Percentiles rank a stretch among this genome's conserved stretches.
Evolutionary conservation across 2,329 filamentous ascomycete species (phyloP).

Genomic region (Monosporascus ibericus): DNA sequence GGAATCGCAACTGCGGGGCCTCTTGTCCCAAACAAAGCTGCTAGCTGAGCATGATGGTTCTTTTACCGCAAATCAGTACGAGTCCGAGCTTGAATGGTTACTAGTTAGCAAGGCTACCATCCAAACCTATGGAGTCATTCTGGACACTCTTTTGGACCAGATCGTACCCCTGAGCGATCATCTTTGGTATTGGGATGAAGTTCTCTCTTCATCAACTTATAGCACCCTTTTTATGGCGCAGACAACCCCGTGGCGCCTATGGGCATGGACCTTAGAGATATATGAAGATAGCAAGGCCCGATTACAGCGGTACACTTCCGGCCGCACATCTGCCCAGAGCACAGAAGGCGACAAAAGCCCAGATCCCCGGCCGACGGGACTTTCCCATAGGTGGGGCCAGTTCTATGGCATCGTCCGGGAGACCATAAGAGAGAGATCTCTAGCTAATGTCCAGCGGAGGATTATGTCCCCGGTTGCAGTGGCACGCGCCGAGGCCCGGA

Average conservation of each 20-base stretch:
- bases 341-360: slow-evolving; percentile 18
- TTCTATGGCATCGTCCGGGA: slow-evolving; percentile 80
- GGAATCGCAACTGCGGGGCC: slow-evolving; percentile 49
- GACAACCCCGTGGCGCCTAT: slow-evolving; percentile 71
- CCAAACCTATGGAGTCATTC: slow-evolving; percentile 78
- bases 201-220: slow-evolving; percentile 70
- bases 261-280: slow-evolving; percentile 64
- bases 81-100: slow-evolving; percentile 83
- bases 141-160: slow-evolving; percentile 73
- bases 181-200: slow-evolving; percentile 92
- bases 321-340: slow-evolving; percentile 20
- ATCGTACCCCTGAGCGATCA: slow-evolving; percentile 80
- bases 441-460: slow-evolving; percentile 63
- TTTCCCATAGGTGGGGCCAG: slow-evolving; percentile 51
- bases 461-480: slow-evolving; percentile 75
- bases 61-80: slow-evolving; percentile 42
- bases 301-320: slow-evolving; percentile 30
- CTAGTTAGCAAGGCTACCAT: slow-evolving; percentile 84
- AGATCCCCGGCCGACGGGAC: slow-evolving; percentile 29
- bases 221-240: slow-evolving; percentile 82
- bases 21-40: slow-evolving; percentile 60
- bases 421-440: slow-evolving; percentile 65
- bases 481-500: slow-evolving; percentile 66
- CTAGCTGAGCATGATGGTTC: slow-evolving; percentile 28
- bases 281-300: slow-evolving; percentile 54